Base-by-base conservation (phyloP, 2,329 filamentous ascomycete species). In the Neonectria neomacrospora region DNA sequence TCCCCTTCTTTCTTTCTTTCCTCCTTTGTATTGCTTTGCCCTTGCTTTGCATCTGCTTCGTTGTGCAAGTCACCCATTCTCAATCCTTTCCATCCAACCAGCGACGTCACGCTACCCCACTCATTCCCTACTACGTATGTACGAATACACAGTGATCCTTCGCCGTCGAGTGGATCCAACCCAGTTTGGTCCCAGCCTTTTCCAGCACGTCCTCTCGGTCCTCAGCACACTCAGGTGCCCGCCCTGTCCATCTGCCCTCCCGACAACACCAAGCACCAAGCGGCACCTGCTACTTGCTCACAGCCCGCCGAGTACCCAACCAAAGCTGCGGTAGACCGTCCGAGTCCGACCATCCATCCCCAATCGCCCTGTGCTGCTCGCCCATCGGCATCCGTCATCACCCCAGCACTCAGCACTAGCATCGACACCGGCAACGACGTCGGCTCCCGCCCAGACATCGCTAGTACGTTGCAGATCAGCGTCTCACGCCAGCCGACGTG, bases 21-120 rank as follows among this genome's bases (percentile, higher is more conserved):
- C 55, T 26, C 6, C 23, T 26, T 26, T 26, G n/a, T n/a, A n/a
- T n/a, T n/a, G 23, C 23, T 26, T 26, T 26, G 23, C 23, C 6
- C 23, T 26, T 6, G n/a, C 23, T 67, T 20, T 63, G 61, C 44
- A 48, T 59, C 56, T 45, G n/a, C 52, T 58, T 65, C 48, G 42
- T 65, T 64, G 68, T 48, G 58, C 68, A 60, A 58, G 61, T 50
- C 60, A 54, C 63, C 59, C 63, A 45, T 65, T 67, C 65, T 53
- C 54, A 42, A 52, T 61, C 60, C 70, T 63, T 70, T 57, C 56
- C 58, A 54, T 14, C 41, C 14, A 61, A 68, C 44, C 57, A 62
- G 66, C 61, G 54, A 64, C 58, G 63, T 65, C 54, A 60, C 58
- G 63, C 70, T 65, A 72, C 68, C 72, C 67, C 70, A 63, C 68